Base-by-base conservation (phyloP, 2,329 filamentous ascomycete species). In the Nothomitra cinnamomea region DNA sequence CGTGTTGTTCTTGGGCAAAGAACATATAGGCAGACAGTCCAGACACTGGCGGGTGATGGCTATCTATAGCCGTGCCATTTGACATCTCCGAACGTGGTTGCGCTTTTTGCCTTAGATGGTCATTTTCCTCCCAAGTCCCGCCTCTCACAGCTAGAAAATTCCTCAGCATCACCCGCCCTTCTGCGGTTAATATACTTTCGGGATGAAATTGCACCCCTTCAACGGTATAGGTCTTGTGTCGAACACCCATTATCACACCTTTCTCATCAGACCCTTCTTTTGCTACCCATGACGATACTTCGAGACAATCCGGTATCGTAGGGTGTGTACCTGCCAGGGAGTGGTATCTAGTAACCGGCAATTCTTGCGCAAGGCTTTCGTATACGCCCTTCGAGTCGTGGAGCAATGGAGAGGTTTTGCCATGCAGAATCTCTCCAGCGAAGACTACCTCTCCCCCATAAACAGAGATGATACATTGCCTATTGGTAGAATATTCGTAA, bases 181-280 rank as follows among this genome's bases (percentile, higher is more conserved):
- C 80, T 47, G 85, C 87, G 0, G 90, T 95, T 52, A 98, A 71
- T 55, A 98, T 98, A 65, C 90, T 96, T 69, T 98, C 92, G 0
- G 92, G 92, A 61, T 98, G 92, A 61, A 96, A 98, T 64, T 98
- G 92, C 15, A 98, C 92, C 41, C 89, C 92, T 67, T 98, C 92
- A n/a, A 96, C 76, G 1, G 86, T 78, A 62, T 83, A 85, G 63
- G 92, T 79, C 71, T 90, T 95, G 72, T 98, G 92, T 47, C 92
- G 82, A 47, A 98, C 85, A 48, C 92, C 92, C 84, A 96, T 95
- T 61, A 98, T 98, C 56, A 96, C 81, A 28, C 85, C 86, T 58
- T 28, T 53, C 40, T 85, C 87, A 28, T 79, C 80, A 52, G 82
- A 82, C 63, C 89, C 85, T 15, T 73, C 70, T 58, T 79, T 79